A percentile compares a stretch with the other conserved stretches of the same genome.
phyloP scores from a whole-genome alignment of 768 basidiomycete genomes.

The Mycena filopes region DNA sequence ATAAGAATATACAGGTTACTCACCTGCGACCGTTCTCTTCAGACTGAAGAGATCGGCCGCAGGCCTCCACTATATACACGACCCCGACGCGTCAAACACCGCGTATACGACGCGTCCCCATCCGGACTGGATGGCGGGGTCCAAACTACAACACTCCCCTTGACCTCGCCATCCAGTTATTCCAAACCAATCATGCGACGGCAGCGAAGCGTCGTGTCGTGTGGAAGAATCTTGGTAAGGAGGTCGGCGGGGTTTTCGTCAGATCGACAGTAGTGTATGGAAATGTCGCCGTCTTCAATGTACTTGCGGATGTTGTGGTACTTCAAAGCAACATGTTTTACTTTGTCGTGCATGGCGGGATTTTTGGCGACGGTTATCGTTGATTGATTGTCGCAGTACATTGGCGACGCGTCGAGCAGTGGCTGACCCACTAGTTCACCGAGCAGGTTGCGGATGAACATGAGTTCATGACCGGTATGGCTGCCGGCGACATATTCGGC shows the following conservation, averaged over 20 bases:
- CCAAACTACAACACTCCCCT: no score
- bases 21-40: no score
- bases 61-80: no score
- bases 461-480: neutral
- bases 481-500: constrained; percentile 2
- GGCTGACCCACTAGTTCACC: neutral
- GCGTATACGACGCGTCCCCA: no score
- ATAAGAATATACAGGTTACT: no score
- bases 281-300: neutral
- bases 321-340: constrained; percentile 2
- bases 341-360: constrained; percentile 6
- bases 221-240: neutral
- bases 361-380: neutral
- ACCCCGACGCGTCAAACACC: no score
- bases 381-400: constrained; percentile 8
- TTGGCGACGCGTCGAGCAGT: neutral
- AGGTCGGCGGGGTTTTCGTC: neutral
- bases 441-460: neutral
- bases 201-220: no score
- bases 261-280: neutral
- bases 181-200: no score
- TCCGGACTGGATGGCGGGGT: no score
- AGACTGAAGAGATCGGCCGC: no score
- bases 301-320: constrained; percentile 9
- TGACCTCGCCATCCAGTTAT: no score